A percentile compares a stretch with the other conserved stretches of the same genome.
phyloP scores from a whole-genome alignment of 768 basidiomycete species.

The Glaciozyma martinii region DNA sequence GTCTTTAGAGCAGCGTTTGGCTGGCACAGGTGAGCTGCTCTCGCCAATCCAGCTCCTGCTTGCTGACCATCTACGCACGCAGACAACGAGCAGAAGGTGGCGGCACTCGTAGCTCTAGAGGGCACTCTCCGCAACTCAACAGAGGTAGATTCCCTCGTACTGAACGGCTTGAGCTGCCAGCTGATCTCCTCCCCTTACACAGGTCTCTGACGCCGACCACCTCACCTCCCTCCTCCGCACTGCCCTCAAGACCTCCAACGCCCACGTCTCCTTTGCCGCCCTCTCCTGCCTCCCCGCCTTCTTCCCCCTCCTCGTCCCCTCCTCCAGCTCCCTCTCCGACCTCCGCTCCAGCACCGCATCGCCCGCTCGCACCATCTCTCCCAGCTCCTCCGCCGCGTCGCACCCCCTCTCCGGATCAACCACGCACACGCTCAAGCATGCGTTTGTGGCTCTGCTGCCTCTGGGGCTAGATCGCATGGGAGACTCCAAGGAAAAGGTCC shows the following conservation, averaged over 20 bases:
- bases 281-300: constrained; percentile 49
- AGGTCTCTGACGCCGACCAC: constrained; percentile 51
- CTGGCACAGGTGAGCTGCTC: no score
- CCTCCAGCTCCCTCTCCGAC: constrained; percentile 48
- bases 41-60: background rate
- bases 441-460: constrained; percentile 60
- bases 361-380: constrained; percentile 43
- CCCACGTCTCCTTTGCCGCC: constrained; percentile 69
- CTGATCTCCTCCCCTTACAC: background rate
- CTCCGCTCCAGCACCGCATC: constrained; percentile 37
- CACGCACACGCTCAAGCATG: constrained; percentile 54
- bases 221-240: constrained; percentile 62
- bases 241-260: constrained; percentile 69
- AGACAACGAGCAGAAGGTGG: background rate
- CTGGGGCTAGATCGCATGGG: constrained; percentile 62
- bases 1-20: no score
- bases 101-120: background rate
- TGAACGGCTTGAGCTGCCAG: background rate
- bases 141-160: background rate
- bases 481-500: constrained; percentile 60
- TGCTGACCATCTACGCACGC: background rate
- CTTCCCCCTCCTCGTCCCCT: constrained; percentile 48
- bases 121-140: background rate
- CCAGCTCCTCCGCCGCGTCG: constrained; percentile 40
- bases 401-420: constrained; percentile 31